Base-by-base conservation (phyloP, 176 grass and related monocot species). In the Aechmea fasciata region DNA sequence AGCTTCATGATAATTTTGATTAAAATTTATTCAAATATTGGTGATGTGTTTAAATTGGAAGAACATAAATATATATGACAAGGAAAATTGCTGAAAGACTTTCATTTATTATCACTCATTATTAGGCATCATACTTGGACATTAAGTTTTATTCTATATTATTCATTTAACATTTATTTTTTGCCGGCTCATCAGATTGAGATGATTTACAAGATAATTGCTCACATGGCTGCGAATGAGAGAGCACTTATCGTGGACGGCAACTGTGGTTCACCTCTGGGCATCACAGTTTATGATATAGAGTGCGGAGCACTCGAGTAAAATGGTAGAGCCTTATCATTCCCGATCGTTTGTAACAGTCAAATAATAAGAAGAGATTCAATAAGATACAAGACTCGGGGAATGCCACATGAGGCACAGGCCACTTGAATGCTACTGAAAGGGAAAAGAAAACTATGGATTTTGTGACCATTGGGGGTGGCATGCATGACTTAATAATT, bases 151-250 rank as follows among this genome's bases (percentile, higher is more conserved):
- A 9, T 61, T 18, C 20, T 61, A 61, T 18, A 61, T 22, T 15
- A 7, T 61, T 61, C n/a, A n/a, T 61, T 15, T 41, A 41, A 41
- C 13, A 7, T 1, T 13, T 20, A 52, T 23, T 13, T 13, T 12
- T 52, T 80, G 76, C 10, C 17, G 15, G 48, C 33, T 66, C 20
- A 71, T 63, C 73, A 99, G 95, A 90, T 99, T 18, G 95, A 99
- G 83, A 99, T 90, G 95, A 99, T 99, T 63, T 90, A 99, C 78
- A 94, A 99, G 80, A 94, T 99, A 78, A 80, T 99, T n/a, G 85
- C 88, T 64, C 95, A 94, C 70, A 90, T 99, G 95, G 82, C 95
- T 41, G 87, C 95, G 51, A 99, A 99, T 69, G 90, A 94, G 64
- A 99, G 95, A 87, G 95, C 90, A n/a, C 47, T 99, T 63, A 88